These are phyloP conservation scores for Pueraria montana DNA, from an alignment of 306 rosid genomes.

Conservation along the genomic window DNA sequence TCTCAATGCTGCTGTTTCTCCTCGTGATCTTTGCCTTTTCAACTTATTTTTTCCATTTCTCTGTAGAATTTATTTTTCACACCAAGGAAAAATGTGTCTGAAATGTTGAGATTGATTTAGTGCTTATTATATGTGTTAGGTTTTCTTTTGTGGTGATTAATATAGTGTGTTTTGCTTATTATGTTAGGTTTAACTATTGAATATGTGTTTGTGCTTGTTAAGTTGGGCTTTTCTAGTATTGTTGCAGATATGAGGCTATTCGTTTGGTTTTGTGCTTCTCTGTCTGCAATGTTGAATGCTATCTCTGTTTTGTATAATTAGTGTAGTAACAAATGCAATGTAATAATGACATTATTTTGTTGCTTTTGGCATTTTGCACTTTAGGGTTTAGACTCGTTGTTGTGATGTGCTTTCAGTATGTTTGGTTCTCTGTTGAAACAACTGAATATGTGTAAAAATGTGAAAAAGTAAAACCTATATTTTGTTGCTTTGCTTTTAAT, in stretches of 20 bases:
- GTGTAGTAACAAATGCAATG: neutral
- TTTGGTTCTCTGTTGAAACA: too few relatives aligned
- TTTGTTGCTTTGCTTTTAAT: too few relatives aligned
- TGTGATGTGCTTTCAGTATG: neutral
- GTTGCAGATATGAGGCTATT: neutral
- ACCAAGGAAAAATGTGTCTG: neutral
- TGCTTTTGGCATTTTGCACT: too few relatives aligned
- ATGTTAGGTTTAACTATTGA: conserved; percentile 14
- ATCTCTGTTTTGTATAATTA: conserved; percentile 3
- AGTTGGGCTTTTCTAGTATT: neutral
- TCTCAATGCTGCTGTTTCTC: conserved; percentile 15
- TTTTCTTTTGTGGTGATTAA: neutral
- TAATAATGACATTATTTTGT: neutral
- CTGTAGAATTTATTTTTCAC: neutral
- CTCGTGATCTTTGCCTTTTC: conserved; percentile 15
- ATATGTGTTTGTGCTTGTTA: conserved; percentile 11
- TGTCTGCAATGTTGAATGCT: neutral
- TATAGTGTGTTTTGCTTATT: neutral
- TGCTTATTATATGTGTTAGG: neutral
- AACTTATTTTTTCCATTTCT: neutral
- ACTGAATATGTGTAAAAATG: too few relatives aligned
- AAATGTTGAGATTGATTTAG: neutral
- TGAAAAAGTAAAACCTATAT: too few relatives aligned
- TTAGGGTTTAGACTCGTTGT: neutral
- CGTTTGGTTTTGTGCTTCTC: neutral